These are phyloP conservation scores for Avena insularis DNA, from an alignment of 176 grass and related monocot species.

Conservation along the genomic window DNA sequence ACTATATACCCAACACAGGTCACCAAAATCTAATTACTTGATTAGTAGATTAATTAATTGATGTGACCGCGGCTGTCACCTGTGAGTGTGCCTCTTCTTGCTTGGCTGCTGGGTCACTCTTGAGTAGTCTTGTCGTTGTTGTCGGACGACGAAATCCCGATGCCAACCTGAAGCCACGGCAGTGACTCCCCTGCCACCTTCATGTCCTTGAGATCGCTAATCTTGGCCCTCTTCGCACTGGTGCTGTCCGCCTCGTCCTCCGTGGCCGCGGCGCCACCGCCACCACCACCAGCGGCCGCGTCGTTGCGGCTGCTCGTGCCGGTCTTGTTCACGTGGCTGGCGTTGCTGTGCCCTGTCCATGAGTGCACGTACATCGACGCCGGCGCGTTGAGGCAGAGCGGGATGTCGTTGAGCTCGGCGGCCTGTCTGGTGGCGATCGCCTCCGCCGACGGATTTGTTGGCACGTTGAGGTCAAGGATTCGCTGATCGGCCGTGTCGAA, in stretches of 20 bases:
- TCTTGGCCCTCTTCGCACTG: slow-evolving; percentile 55
- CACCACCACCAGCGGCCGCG: neutral
- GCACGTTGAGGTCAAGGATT: slow-evolving; percentile 63
- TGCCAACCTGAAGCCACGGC: slow-evolving; percentile 82
- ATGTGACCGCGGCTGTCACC: neutral
- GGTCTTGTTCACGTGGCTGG: slow-evolving; percentile 48
- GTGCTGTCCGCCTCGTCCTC: slow-evolving; percentile 82
- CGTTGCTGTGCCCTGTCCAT: slow-evolving; percentile 39
- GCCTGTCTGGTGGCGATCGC: neutral
- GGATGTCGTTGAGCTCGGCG: slow-evolving; percentile 21
- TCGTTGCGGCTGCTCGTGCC: slow-evolving; percentile 45
- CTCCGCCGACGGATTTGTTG: slow-evolving; percentile 41
- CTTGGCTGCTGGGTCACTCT: neutral
- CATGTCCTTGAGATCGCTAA: slow-evolving; percentile 77
- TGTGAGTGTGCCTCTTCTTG: neutral
- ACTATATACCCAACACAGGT: slow-evolving; percentile 23
- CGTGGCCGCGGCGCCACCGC: slow-evolving; percentile 7
- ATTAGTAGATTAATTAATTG: slow-evolving; percentile 17
- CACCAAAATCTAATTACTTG: slow-evolving; percentile 6
- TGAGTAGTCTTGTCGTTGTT: slow-evolving; percentile 32
- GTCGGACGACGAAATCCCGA: slow-evolving; percentile 49
- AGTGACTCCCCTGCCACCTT: slow-evolving; percentile 62
- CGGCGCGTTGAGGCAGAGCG: slow-evolving; percentile 51
- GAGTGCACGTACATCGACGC: slow-evolving; percentile 56
- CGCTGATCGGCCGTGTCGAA: slow-evolving; percentile 30